A percentile compares a stretch with the other conserved stretches of the same genome.
Evolutionary conservation across 306 rosid species (phyloP).

Genomic region (Phaseolus lunatus): DNA sequence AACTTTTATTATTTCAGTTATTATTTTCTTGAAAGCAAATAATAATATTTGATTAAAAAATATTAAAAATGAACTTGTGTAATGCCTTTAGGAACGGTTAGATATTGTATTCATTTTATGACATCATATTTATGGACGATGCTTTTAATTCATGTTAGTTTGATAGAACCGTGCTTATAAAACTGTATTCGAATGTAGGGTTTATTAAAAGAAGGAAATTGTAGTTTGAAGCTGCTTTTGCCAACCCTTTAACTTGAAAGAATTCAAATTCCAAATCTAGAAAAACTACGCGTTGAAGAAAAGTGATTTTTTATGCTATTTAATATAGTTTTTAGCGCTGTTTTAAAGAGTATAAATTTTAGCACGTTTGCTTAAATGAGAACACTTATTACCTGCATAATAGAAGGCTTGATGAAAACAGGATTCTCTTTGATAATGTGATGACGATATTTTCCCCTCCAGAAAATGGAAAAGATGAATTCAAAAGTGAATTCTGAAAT

Average conservation of each 20-base stretch:
- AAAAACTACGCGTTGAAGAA: neutral
- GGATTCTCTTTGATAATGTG: neutral
- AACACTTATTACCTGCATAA: neutral
- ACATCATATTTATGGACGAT: neutral
- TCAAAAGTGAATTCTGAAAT: conserved; percentile 43
- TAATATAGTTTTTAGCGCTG: neutral
- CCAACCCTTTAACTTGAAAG: neutral
- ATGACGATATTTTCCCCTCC: neutral
- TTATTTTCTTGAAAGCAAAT: too few relatives aligned
- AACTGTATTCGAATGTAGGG: conserved; percentile 3
- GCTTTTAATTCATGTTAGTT: neutral
- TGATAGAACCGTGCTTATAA: neutral
- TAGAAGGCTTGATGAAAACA: neutral
- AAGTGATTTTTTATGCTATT: neutral
- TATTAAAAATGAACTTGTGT: too few relatives aligned
- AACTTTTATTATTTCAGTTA: too few relatives aligned
- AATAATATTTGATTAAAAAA: too few relatives aligned
- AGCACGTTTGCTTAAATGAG: conserved; percentile 11
- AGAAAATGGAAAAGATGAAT: conserved; percentile 39
- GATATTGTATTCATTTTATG: conserved; percentile 16
- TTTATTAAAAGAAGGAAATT: conserved; percentile 13
- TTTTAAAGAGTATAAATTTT: neutral
- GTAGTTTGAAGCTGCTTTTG: neutral
- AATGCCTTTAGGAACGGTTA: neutral
- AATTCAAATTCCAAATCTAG: conserved; percentile 38